Percentiles rank a stretch among this genome's conserved stretches.
phyloP scores from a whole-genome alignment of 495 filamentous ascomycete genomes.

The Xylaria cubensis region DNA sequence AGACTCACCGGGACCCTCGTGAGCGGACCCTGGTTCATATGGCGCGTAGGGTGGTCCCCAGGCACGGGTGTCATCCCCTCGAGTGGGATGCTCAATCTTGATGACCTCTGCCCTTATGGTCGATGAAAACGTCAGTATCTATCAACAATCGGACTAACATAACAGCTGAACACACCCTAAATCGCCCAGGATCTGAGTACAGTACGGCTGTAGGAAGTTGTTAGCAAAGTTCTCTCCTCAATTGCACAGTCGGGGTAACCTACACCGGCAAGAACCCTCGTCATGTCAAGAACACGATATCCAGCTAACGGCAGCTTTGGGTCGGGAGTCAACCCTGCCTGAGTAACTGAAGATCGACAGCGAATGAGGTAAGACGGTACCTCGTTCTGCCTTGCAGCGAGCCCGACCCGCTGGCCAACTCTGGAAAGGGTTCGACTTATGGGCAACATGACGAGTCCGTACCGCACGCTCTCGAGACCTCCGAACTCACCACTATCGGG shows the following conservation, averaged over 20 bases:
- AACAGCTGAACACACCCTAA: conserved; percentile 71
- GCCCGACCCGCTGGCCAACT: conserved; percentile 3
- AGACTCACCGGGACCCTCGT: conserved; percentile 83
- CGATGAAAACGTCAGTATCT: conserved; percentile 35
- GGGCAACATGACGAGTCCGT: conserved; percentile 10
- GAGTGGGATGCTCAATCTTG: conserved; percentile 91
- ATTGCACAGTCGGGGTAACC: conserved; percentile 44
- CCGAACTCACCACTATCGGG: background rate
- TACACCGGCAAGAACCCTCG: conserved; percentile 92
- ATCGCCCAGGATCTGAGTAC: conserved; percentile 96
- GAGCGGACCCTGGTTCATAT: conserved; percentile 64
- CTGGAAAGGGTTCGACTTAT: conserved; percentile 14
- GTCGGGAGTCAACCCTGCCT: background rate
- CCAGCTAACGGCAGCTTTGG: conserved; percentile 72
- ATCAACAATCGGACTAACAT: conserved; percentile 31
- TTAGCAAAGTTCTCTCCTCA: conserved; percentile 14
- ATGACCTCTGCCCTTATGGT: conserved; percentile 85
- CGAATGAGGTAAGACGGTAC: conserved; percentile 15
- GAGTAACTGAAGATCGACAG: conserved; percentile 16
- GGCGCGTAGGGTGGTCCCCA: conserved; percentile 96
- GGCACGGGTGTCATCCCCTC: conserved; percentile 92
- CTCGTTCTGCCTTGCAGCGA: conserved; percentile 1
- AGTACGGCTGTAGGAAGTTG: conserved; percentile 74
- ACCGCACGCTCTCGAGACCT: background rate
- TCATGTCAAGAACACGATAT: conserved; percentile 93